phyloP scores from a whole-genome alignment of 257 asterid species.

The Solanum piurae region DNA sequence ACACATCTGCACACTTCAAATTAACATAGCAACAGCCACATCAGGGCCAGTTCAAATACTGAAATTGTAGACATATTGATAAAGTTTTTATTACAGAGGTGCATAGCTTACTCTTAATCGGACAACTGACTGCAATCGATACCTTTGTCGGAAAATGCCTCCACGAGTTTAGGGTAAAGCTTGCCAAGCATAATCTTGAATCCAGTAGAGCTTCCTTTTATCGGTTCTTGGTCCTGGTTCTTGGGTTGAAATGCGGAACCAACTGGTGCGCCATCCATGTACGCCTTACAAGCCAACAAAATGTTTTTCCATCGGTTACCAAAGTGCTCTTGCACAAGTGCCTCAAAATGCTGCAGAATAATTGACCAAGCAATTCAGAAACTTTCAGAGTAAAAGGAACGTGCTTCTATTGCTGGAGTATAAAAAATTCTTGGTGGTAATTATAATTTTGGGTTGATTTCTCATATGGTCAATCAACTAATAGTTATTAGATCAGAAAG shows the following conservation, averaged over 20 bases:
- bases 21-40: neutral
- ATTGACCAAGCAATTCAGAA: neutral
- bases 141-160: constrained; percentile 59
- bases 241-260: constrained; percentile 35
- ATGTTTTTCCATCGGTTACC: constrained; percentile 34
- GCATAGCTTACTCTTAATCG: constrained; percentile 11
- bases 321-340: constrained; percentile 72
- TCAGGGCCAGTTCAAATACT: neutral
- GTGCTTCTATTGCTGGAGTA: neutral
- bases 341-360: constrained; percentile 73
- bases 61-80: constrained; percentile 6
- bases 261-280: constrained; percentile 70
- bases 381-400: neutral
- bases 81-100: neutral
- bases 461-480: neutral
- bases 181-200: constrained; percentile 82
- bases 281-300: constrained; percentile 58
- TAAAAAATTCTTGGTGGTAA: neutral
- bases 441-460: neutral
- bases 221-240: constrained; percentile 20
- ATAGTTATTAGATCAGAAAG: neutral
- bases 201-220: constrained; percentile 63
- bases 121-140: constrained; percentile 32
- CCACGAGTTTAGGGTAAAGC: constrained; percentile 62
- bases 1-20: neutral